Percentiles rank a stretch among this genome's conserved stretches.
Evolutionary conservation across 805 yeast genomes (phyloP).

Genomic region (Metschnikowia corniflorae): DNA sequence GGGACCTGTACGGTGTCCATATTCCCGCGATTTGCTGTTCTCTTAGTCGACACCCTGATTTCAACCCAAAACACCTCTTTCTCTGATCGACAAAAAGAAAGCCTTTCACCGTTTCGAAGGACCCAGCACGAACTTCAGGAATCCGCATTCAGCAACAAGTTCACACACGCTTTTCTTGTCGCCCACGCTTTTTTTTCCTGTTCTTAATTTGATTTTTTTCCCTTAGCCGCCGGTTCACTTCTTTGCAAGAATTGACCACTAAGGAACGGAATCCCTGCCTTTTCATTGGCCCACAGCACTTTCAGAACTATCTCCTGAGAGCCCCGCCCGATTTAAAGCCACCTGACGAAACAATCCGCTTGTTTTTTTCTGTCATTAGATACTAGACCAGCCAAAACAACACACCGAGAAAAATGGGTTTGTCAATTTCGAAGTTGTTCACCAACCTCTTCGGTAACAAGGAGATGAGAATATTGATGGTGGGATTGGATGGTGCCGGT

Average conservation of each 20-base stretch:
- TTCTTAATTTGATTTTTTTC: not conserved
- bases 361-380: too few relatives aligned
- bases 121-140: too few relatives aligned
- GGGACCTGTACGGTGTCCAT: constrained; percentile 17
- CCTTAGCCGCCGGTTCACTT: too few relatives aligned
- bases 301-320: too few relatives aligned
- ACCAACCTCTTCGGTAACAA: constrained; percentile 95
- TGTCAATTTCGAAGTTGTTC: constrained; percentile 89
- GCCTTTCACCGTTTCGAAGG: too few relatives aligned
- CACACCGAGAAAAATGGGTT: constrained; percentile 65
- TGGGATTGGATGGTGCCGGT: constrained; percentile 98
- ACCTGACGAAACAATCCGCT: not conserved
- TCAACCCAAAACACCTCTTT: constrained; percentile 12
- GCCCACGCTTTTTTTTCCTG: not conserved
- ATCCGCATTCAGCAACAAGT: not conserved
- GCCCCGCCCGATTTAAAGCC: too few relatives aligned
- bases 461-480: constrained; percentile 98
- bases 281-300: not conserved
- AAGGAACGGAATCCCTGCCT: not conserved
- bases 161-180: not conserved
- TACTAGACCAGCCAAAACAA: too few relatives aligned
- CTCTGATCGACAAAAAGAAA: too few relatives aligned
- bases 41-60: constrained; percentile 20
- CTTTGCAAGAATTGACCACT: too few relatives aligned
- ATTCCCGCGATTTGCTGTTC: constrained; percentile 24